Base-by-base conservation (phyloP, 495 filamentous ascomycete genomes). In the Xylaria nigripes region DNA sequence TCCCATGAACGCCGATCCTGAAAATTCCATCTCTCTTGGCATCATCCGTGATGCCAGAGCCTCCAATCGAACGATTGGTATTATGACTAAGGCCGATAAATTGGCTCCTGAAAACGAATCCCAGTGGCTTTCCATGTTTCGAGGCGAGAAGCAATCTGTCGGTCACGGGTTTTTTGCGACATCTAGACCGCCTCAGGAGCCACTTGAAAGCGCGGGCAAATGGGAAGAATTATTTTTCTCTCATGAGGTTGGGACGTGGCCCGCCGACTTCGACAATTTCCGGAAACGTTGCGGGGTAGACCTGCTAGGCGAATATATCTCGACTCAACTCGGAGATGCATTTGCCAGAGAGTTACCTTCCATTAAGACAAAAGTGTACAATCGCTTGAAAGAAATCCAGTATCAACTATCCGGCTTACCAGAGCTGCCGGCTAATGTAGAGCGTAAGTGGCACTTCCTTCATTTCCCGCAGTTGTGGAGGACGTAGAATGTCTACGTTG, bases 61-160 rank as follows among this genome's bases (percentile, higher is more conserved):
- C 0, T 68, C 74, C 0, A 34, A 69, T 6, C 76, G 88, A 3
- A 88, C 83, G 8, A 71, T 92, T 25, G 89, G 89, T 0, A 84
- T 91, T 0, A 73, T 92, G 42, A 94, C 89, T 0, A 95, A 91
- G 61, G 87, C 89, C 0, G 89, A 95, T 59, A 73, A 82, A 0
- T 58, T 89, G 0, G 61, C 64, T 1, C 75, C 80, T 1, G 46
- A 56, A 27, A 72, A 77, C n/a, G 64, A 81, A 24, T 49, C 61
- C 0, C 78, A 81, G 19, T 87, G 85, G 79, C 51, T 77, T 0
- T 64, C 74, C 0, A 83, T 87, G 43, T 67, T 93, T 12, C 65
- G 69, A 0, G 82, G 82, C 5, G 43, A 71, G 21, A 66, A 66
- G 15, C 83, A 85, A 51, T 34, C 52, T 0, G 75, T 86, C 0